phyloP scores from a whole-genome alignment of 768 basidiomycete genomes.

The Suillus tomentosus region DNA sequence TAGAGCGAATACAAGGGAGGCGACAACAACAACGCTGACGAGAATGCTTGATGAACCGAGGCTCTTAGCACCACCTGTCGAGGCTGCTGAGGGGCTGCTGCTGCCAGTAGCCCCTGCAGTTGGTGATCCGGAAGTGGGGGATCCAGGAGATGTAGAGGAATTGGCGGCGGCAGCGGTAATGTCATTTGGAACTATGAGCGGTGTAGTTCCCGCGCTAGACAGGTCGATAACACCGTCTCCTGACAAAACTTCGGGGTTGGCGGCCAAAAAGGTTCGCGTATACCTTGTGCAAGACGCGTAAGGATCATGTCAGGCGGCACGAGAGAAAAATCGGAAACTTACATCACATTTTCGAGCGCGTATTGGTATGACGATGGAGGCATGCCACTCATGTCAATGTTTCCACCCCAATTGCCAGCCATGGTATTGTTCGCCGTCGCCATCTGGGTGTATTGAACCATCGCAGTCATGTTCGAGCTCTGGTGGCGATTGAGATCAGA shows the following conservation, averaged over 20 bases:
- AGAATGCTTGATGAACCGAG: conserved; percentile 50
- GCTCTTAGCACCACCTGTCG: conserved; percentile 47
- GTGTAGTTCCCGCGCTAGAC: conserved; percentile 40
- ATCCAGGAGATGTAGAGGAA: conserved; percentile 27
- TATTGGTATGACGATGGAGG: conserved; percentile 54
- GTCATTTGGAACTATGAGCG: conserved; percentile 64
- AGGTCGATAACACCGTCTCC: conserved; percentile 55
- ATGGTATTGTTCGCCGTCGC: conserved; percentile 47
- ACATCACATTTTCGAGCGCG: conserved; percentile 60
- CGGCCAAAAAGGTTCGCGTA: conserved; percentile 45
- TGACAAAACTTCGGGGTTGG: conserved; percentile 53
- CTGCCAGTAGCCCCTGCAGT: conserved; percentile 23
- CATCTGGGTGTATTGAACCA: conserved; percentile 51
- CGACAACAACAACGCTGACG: conserved; percentile 50
- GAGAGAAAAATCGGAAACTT: conserved; percentile 11
- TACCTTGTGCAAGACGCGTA: conserved; percentile 24
- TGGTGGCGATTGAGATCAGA: conserved; percentile 22
- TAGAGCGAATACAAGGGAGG: conserved; percentile 44
- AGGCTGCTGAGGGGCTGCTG: conserved; percentile 11
- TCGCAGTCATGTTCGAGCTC: conserved; percentile 59
- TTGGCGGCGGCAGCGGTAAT: conserved; percentile 44
- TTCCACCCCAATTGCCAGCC: conserved; percentile 62
- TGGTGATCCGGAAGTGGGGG: conserved; percentile 19
- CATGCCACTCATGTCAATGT: conserved; percentile 57
- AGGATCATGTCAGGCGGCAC: conserved; percentile 11